Conservation (phyloP, 257 asterid genomes). For the Capsicum chinense region DNA sequence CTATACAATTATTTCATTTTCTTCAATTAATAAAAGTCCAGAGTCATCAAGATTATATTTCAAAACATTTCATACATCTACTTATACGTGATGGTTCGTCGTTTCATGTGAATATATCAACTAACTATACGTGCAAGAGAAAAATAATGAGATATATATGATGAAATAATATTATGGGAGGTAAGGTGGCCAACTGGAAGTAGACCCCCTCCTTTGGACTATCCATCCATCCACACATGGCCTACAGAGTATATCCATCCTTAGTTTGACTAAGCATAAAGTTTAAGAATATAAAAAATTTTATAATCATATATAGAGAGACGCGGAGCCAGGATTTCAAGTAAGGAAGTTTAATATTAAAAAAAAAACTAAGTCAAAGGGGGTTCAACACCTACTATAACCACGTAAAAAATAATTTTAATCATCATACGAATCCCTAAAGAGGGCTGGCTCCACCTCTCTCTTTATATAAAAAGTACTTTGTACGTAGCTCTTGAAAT, state of each 20-base stretch:
- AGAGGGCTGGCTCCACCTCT: no score
- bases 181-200: not conserved
- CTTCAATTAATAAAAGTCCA: not conserved
- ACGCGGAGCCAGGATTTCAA: no score
- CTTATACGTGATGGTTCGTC: not conserved
- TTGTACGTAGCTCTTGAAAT: no score
- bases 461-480: no score
- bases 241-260: not conserved
- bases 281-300: not conserved
- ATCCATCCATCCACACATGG: not conserved
- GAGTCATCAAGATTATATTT: not conserved
- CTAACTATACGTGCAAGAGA: constrained; percentile 3
- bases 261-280: not conserved
- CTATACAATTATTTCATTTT: not conserved
- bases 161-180: constrained; percentile 9
- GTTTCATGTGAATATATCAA: constrained; percentile 7
- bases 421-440: no score
- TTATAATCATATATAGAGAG: no score
- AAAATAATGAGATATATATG: constrained; percentile 15
- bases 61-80: not conserved
- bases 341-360: no score
- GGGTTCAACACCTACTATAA: no score
- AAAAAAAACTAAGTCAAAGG: no score
- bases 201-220: not conserved
- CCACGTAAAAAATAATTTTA: no score